These are phyloP conservation scores for Ceriops zippeliana DNA, from an alignment of 345 rosid species.

Conservation along the genomic window DNA sequence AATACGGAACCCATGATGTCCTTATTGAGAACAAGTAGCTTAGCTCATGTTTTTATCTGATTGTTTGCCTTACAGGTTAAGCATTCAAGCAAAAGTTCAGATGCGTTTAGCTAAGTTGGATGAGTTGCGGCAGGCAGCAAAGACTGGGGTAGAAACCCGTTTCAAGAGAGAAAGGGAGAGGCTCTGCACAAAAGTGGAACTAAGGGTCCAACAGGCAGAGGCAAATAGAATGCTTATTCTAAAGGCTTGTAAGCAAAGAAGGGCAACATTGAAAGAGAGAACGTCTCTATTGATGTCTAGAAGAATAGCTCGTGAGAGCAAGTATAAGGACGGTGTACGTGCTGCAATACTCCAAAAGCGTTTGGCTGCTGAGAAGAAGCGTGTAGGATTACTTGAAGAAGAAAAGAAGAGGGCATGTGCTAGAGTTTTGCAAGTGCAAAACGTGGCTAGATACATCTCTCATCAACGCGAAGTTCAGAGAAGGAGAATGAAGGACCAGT, in stretches of 20 bases:
- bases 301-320: constrained; percentile 77
- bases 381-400: constrained; percentile 75
- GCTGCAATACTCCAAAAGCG: constrained; percentile 93
- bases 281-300: constrained; percentile 69
- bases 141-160: constrained; percentile 69
- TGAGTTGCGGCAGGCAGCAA: constrained; percentile 92
- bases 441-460: constrained; percentile 68
- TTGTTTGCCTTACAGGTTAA: constrained; percentile 39
- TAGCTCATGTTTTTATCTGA: neutral
- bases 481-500: constrained; percentile 68
- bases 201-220: constrained; percentile 82
- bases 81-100: constrained; percentile 75
- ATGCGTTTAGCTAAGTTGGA: constrained; percentile 80
- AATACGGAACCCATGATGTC: too few species aligned
- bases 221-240: constrained; percentile 83
- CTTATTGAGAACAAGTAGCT: neutral
- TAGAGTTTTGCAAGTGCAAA: constrained; percentile 64
- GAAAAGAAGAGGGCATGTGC: constrained; percentile 87
- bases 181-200: constrained; percentile 77
- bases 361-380: constrained; percentile 90
- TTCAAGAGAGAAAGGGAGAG: constrained; percentile 72
- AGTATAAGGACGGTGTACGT: constrained; percentile 77
- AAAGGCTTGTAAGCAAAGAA: constrained; percentile 63
- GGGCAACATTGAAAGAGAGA: constrained; percentile 79
- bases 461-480: constrained; percentile 89